phyloP scores from a whole-genome alignment of 257 asterid species.

The Salvia hispanica region DNA sequence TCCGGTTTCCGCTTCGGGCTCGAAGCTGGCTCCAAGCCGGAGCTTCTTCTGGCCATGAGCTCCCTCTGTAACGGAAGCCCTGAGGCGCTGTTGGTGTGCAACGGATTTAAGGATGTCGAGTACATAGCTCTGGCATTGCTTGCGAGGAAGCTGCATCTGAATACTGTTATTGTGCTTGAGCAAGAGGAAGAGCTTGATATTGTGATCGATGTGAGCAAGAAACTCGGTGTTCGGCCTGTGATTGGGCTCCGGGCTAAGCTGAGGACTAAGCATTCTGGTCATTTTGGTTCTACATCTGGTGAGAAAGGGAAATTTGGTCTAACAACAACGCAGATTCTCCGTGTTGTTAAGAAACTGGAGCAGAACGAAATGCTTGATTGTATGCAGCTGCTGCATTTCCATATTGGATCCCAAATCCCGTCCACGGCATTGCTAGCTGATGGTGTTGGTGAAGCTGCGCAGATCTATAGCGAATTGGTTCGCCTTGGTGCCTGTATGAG shows the following conservation, averaged over 20 bases:
- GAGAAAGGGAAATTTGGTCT: slow-evolving; percentile 96
- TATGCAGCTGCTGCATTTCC: slow-evolving; percentile 87
- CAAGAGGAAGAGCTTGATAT: slow-evolving; percentile 87
- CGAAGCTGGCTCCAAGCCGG: slow-evolving; percentile 97
- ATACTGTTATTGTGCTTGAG: slow-evolving; percentile 86
- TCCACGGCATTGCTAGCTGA: slow-evolving; percentile 68
- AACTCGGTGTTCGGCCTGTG: slow-evolving; percentile 74
- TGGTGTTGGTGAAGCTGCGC: slow-evolving; percentile 91
- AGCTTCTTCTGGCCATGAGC: slow-evolving; percentile 93
- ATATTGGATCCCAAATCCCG: slow-evolving; percentile 97
- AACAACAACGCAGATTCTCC: slow-evolving; percentile 76
- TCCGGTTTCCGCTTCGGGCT: slow-evolving; percentile 78
- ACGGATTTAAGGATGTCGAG: slow-evolving; percentile 91
- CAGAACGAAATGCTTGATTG: slow-evolving; percentile 79
- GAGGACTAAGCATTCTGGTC: slow-evolving; percentile 90
- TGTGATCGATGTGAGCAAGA: slow-evolving; percentile 68
- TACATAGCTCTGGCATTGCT: slow-evolving; percentile 81
- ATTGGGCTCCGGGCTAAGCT: slow-evolving; percentile 90
- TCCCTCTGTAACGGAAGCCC: slow-evolving; percentile 76
- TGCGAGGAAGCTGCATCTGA: slow-evolving; percentile 72
- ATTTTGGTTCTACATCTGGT: slow-evolving; percentile 97
- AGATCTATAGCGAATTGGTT: slow-evolving; percentile 75
- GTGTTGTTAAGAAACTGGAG: slow-evolving; percentile 72
- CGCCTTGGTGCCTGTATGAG: slow-evolving; percentile 88
- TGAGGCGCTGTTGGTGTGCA: slow-evolving; percentile 79